Percentiles rank a stretch among this genome's conserved stretches.
Evolutionary conservation across 371 early-diverging fungal species (phyloP).

Genomic region (Mucor mucedo): DNA sequence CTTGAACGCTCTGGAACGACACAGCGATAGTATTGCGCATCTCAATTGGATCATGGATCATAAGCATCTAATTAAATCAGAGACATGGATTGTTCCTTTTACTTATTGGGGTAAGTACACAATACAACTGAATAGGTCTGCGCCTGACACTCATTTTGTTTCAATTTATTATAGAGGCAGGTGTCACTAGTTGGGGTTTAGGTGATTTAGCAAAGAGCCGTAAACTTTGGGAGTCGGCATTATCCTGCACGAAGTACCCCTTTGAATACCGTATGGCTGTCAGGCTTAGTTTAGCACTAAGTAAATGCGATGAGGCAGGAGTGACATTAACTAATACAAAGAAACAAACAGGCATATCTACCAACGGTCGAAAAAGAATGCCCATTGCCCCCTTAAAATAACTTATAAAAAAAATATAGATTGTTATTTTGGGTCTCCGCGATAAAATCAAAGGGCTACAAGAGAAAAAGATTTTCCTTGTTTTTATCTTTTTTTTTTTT

Average conservation of each 20-base stretch:
- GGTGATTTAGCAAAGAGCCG: constrained; percentile 40
- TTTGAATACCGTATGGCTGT: constrained; percentile 37
- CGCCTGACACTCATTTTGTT: background rate
- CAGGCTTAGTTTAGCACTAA: constrained; percentile 30
- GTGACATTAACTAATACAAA: constrained; percentile 20
- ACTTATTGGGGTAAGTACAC: constrained; percentile 64
- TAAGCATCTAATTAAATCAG: constrained; percentile 47
- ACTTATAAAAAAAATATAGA: background rate
- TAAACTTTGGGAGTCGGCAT: constrained; percentile 32
- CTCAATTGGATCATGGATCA: constrained; percentile 70
- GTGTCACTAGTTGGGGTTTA: constrained; percentile 54
- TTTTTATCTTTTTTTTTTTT: background rate
- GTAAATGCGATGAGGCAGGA: constrained; percentile 35
- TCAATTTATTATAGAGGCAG: constrained; percentile 39
- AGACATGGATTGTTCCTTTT: constrained; percentile 70
- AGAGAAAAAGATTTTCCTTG: too few relatives aligned
- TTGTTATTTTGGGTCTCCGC: too few relatives aligned
- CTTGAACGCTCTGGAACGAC: constrained; percentile 44
- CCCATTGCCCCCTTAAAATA: constrained; percentile 10
- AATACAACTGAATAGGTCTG: background rate
- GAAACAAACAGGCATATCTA: constrained; percentile 21
- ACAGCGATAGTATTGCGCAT: constrained; percentile 49
- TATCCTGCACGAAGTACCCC: constrained; percentile 32
- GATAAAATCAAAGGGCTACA: too few relatives aligned
- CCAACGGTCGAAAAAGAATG: constrained; percentile 29